Percentiles rank a stretch among this genome's conserved stretches.
phyloP scores from a whole-genome alignment of 176 grass and related monocot species.

The Eragrostis nindensis region DNA sequence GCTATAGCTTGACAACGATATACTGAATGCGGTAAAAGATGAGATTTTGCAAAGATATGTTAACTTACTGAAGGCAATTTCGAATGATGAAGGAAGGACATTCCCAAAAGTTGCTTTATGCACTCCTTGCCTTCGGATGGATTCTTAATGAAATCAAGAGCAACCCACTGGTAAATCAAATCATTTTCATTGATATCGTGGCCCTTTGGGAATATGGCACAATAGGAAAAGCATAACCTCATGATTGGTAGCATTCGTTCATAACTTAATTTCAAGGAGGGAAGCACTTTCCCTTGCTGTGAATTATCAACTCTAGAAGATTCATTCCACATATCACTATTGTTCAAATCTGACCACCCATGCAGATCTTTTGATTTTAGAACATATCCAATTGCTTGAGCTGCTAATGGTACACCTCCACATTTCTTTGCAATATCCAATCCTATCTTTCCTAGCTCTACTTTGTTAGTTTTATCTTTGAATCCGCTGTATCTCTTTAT shows the following conservation, averaged over 20 bases:
- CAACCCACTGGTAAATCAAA: background rate
- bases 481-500: background rate
- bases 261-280: slow-evolving; percentile 8
- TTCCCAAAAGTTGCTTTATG: background rate
- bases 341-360: background rate
- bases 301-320: background rate
- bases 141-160: background rate
- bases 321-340: slow-evolving; percentile 12
- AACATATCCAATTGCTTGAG: slow-evolving; percentile 13
- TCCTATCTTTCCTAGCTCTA: background rate
- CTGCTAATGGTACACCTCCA: slow-evolving; percentile 20
- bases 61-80: background rate
- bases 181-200: background rate
- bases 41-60: no score
- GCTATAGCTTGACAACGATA: no score
- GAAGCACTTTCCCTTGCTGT: background rate
- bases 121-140: background rate
- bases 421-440: slow-evolving; percentile 23
- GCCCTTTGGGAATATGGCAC: slow-evolving; percentile 15
- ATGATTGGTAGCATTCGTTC: background rate
- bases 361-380: background rate
- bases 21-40: no score
- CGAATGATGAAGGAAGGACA: slow-evolving; percentile 21
- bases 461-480: background rate
- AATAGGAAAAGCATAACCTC: slow-evolving; percentile 13